phyloP scores from a whole-genome alignment of 2,329 filamentous ascomycete species.

The Aspergillus cejpii region DNA sequence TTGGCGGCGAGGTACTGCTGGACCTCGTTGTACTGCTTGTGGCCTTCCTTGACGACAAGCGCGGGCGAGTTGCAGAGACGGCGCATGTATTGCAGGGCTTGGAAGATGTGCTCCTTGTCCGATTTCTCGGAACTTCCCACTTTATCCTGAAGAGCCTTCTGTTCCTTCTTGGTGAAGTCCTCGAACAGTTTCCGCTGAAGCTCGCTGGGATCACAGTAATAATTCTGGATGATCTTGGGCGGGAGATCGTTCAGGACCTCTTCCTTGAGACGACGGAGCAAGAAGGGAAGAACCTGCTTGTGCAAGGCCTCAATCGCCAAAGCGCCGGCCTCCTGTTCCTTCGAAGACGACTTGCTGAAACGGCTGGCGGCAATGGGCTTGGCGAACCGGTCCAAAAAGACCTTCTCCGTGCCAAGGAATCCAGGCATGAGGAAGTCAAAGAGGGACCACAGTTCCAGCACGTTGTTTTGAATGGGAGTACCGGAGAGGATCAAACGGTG shows the following conservation, averaged over 20 bases:
- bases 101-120: slow-evolving; percentile 97
- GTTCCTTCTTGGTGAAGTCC: slow-evolving; percentile 89
- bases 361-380: slow-evolving; percentile 92
- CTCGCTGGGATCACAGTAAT: slow-evolving; percentile 96
- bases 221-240: slow-evolving; percentile 97
- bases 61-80: slow-evolving; percentile 98
- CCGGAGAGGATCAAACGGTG: slow-evolving; percentile 94
- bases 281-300: slow-evolving; percentile 94
- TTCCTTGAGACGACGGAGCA: slow-evolving; percentile 92
- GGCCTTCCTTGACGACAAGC: slow-evolving; percentile 88
- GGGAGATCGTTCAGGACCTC: slow-evolving; percentile 94
- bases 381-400: slow-evolving; percentile 91
- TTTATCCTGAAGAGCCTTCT: slow-evolving; percentile 77
- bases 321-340: slow-evolving; percentile 94
- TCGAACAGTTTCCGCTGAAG: slow-evolving; percentile 93
- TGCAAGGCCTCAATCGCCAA: slow-evolving; percentile 96
- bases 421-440: slow-evolving; percentile 99
- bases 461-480: slow-evolving; percentile 96
- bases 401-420: slow-evolving; percentile 90
- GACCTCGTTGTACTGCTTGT: slow-evolving; percentile 82
- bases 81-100: slow-evolving; percentile 97
- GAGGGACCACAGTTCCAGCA: slow-evolving; percentile 91
- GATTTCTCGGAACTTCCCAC: slow-evolving; percentile 82
- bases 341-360: slow-evolving; percentile 94
- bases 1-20: slow-evolving; percentile 72